These are phyloP conservation scores for Staphylotrichum longicolle DNA, from an alignment of 495 filamentous ascomycete species.

Conservation along the genomic window DNA sequence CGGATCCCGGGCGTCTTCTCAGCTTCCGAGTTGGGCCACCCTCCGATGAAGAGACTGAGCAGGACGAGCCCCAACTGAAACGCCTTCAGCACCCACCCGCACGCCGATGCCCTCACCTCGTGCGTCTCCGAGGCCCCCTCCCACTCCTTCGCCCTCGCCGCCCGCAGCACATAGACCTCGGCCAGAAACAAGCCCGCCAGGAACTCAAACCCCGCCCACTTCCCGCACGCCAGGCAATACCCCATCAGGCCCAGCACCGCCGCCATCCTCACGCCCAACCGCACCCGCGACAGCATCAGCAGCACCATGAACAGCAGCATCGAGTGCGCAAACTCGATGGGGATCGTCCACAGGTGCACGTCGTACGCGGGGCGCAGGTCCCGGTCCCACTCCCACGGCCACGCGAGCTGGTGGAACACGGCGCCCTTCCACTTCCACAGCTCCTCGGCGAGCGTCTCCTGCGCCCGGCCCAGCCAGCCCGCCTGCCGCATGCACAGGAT, in stretches of 20 bases:
- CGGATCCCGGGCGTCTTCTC: slow-evolving; percentile 40
- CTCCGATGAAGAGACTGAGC: slow-evolving; percentile 43
- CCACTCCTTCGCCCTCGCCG: slow-evolving; percentile 22
- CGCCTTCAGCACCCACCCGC: slow-evolving; percentile 15
- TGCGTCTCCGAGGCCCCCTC: slow-evolving; percentile 17
- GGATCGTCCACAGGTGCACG: slow-evolving; percentile 65
- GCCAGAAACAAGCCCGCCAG: slow-evolving; percentile 59
- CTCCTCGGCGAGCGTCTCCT: slow-evolving; percentile 42
- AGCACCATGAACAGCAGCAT: slow-evolving; percentile 60
- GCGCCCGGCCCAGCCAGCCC: slow-evolving; percentile 43
- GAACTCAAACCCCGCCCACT: slow-evolving; percentile 61
- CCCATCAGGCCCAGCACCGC: slow-evolving; percentile 46
- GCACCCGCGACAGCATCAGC: slow-evolving; percentile 53
- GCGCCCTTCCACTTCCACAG: slow-evolving; percentile 51
- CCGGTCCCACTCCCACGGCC: slow-evolving; percentile 54
- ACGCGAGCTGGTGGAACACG: slow-evolving; percentile 46
- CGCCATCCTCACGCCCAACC: slow-evolving; percentile 45
- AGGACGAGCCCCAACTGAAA: slow-evolving; percentile 33
- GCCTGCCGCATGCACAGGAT: slow-evolving; percentile 54
- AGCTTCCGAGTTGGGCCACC: slow-evolving; percentile 44
- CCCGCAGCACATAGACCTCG: slow-evolving; percentile 49
- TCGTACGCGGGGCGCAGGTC: slow-evolving; percentile 58
- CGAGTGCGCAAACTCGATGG: slow-evolving; percentile 62
- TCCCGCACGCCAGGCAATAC: slow-evolving; percentile 58
- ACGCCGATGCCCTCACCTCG: slow-evolving; percentile 8